Evolutionary conservation across 1,139 yeast species (phyloP), one percentile per base, ranked within the genome.

Genomic region (Geotrichum fermentans): DNA sequence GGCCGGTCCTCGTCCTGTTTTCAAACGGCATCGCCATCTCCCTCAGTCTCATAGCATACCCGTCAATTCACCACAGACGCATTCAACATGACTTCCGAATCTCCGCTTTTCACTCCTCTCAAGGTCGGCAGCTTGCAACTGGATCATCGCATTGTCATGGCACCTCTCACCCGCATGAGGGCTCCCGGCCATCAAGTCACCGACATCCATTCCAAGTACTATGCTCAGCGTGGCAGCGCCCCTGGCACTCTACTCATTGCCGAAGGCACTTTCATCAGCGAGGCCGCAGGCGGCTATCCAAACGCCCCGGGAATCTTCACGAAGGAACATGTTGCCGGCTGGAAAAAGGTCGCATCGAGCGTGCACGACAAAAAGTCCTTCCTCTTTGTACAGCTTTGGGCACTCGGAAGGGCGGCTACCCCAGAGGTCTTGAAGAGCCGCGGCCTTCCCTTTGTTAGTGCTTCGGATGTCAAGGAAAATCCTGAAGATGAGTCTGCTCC

Each of bases 301-400:
- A 63, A 68, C 47, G 73, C 69, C 21, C 83, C 86, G 26, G 84
- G 84, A 45, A 71, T 81, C 43, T 79, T 72, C 70, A 69, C 66
- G 40, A 66, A 69, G 10, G 69, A 66, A 26, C 83, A 79, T 53
- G 63, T 71, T 16, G 65, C 60, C 13, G 74, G 70, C 20, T 80
- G 84, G 84, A 72, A 68, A 49, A 68, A 70, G 54, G 70, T 80
- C 49, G 65, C 69, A 49, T 72, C 73, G 24, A 71, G 65, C 14
- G 74, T 82, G 36, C 87, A 82, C 58, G 71, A 66, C 41, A 74
- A 81, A 56, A 72, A 75, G 30, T 74, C 84, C 0, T 73, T 63
- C 52, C 63, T 77, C 16, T 71, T 76, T 51, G 58, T 73, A 38
- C 92, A 84, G 65, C 60, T 83, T 40, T 81, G 84, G 83, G 72